Base-by-base conservation (phyloP, 768 basidiomycete species). In the Pulveroboletus ravenelii region DNA sequence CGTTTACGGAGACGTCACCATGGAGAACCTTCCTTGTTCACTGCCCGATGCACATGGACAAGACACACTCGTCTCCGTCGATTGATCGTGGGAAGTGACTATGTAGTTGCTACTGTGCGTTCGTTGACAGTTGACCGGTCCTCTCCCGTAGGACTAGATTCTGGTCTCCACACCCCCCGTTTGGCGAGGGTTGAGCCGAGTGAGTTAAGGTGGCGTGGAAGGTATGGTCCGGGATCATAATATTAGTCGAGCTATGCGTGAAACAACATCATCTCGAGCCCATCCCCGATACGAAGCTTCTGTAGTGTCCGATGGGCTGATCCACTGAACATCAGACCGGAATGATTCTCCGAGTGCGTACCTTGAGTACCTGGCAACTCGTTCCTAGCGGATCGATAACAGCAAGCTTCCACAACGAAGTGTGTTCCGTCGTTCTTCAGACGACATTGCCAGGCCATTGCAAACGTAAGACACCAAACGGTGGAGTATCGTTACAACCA, bases 401-500 rank as follows among this genome's bases (percentile, higher is more conserved):
- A 13, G 3, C 20, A 13, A 40, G 8, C 14, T 44, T 18, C 18
- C 31, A 27, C 13, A 14, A 10, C 20, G 25, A 3, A 23, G 3
- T 25, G 34, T 32, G 41, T 14, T n/a, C 29, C 35, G 7, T 29
- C 30, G 12, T 53, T 61, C 62, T 47, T 47, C 17, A 7, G 45
- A 40, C 17, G 55, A 55, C 63, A 32, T 31, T 37, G 47, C 7
- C 23, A 14, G 41, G 6, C 14, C 30, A 6, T 40, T 39, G 38
- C 3, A 18, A 35, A 53, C 3, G 30, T 37, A 27, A 20, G 30
- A 45, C 43, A 36, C 25, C 31, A 7, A 17, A 41, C 35, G 10
- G 4, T 27, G 25, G 27, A 17, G 44, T 56, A 51, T 30, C 46
- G 39, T 52, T 65, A 64, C 61, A 63, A 41, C 50, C 61, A 53